These are phyloP conservation scores for Mycosarcoma maydis DNA, from an alignment of 1,284 basidiomycete species.

Conservation along the genomic window DNA sequence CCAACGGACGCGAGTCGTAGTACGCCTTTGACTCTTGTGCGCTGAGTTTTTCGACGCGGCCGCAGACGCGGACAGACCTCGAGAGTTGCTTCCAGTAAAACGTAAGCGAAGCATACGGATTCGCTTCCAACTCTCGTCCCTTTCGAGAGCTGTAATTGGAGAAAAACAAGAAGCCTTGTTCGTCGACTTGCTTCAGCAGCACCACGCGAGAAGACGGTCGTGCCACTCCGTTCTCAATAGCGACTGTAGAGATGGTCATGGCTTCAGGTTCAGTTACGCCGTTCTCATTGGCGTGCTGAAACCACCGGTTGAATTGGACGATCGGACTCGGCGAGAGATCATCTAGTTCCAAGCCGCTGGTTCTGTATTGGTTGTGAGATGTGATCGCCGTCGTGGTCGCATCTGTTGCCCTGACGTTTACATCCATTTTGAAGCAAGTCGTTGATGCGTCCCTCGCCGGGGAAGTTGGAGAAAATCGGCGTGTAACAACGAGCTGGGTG, in stretches of 20 bases:
- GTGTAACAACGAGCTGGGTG: background rate
- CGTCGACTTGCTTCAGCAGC: constrained; percentile 82
- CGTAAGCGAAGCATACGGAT: constrained; percentile 76
- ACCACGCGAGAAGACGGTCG: constrained; percentile 85
- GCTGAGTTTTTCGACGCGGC: constrained; percentile 80
- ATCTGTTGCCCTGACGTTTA: constrained; percentile 9
- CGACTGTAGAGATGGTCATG: constrained; percentile 61
- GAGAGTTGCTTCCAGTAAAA: constrained; percentile 92
- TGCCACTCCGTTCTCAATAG: constrained; percentile 23
- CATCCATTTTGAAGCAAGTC: constrained; percentile 19
- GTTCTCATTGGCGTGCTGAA: constrained; percentile 49
- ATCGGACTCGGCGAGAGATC: constrained; percentile 53
- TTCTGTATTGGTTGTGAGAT: constrained; percentile 62
- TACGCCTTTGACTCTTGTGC: constrained; percentile 81
- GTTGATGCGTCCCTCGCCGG: background rate
- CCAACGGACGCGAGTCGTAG: constrained; percentile 83
- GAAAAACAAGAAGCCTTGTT: constrained; percentile 84
- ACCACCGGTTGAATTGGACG: constrained; percentile 61
- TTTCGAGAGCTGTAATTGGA: constrained; percentile 96
- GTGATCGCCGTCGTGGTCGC: constrained; percentile 43
- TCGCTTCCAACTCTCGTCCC: constrained; percentile 79
- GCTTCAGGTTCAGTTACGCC: constrained; percentile 63
- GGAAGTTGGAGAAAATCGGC: background rate
- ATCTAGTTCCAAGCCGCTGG: constrained; percentile 48
- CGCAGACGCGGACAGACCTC: constrained; percentile 84